Evolutionary conservation across 352 stramenopile species (phyloP), one percentile per base, ranked within the genome.

Genomic region (Globisporangium camurandrum): DNA sequence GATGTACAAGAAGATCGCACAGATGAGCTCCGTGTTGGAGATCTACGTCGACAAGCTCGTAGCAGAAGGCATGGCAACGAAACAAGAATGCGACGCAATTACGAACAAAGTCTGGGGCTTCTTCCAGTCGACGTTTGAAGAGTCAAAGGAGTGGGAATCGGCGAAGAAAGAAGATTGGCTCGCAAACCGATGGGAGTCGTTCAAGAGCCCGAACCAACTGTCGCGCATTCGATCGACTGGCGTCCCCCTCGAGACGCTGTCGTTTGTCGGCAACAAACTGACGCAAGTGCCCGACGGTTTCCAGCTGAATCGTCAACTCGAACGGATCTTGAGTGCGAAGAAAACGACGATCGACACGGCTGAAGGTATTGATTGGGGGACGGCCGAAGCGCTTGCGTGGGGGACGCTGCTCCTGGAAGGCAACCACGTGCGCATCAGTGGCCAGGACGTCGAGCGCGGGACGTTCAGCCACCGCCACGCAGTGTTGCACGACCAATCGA

Each of bases 1-100:
- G n/a, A 86, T 98, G 61, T 99, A 99, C 78, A 91, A 95, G 57
- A 84, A 92, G 62, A 98, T 99, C 59, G 76, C 67, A 2, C 70
- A 86, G 49, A 95, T 98, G 66, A 88, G 85, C n/a, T 86, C 84
- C 19, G 93, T 95, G 6, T 69, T 98, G 0, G 71, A 97, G 54
- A 86, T 95, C 22, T 98, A 95, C 71, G 64, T 85, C 34, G 48
- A 89, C 23, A 69, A 84, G 56, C 57, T 82, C 28, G 68, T 87
- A 54, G 52, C 54, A 20, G 46, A 57, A 7, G 60, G 69, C 22
- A 56, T 61, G 27, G 72, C 77, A 1, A 62, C 66, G 16, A 85
- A 95, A 65, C 86, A 96, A 27, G 89, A 98, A 53, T 79, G 73
- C 22, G 73, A 96, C 47, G 86, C 86, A 45, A 75, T 97, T 31